Base-by-base conservation (phyloP, 2,329 filamentous ascomycete genomes). In the Torrubiella hemipterigena region DNA sequence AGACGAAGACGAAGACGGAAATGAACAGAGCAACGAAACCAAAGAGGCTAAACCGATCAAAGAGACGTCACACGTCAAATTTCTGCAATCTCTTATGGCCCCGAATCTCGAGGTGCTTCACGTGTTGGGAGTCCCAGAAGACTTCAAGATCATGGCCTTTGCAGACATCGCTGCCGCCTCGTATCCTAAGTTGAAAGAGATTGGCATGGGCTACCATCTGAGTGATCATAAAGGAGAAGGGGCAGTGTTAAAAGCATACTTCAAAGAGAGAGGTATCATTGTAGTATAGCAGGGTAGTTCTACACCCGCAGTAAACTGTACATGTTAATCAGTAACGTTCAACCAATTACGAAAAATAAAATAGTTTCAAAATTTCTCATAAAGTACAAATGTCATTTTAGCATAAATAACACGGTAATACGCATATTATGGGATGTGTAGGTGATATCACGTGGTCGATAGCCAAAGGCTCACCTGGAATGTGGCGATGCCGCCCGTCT, bases 161-260 rank as follows among this genome's bases (percentile, higher is more conserved):
- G 26, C 26, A 28, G 26, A 28, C 19, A 28, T 28, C 19, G 26
- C 26, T 11, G 26, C 26, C 12, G n/a, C 10, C 7, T 28, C 26
- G 11, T 28, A 17, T 15, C 26, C 26, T 6, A 28, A 17, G 7
- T 17, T 28, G 8, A 28, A 28, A 17, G 13, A 6, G 19, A 28
- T 28, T 12, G 6, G 16, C 5, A 28, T 28, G 15, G 10, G 26
- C 15, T 9, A 28, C 10, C n/a, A 17, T 17, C 4, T 3, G 8
- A 17, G 19, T 8, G 9, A 28, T 11, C 15, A 17, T 17, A 8
- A 9, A 15, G 26, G n/a, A 12, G 26, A 17, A 9, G 13, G 9
- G 11, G 26, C 10, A 7, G 26, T 17, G 17, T 15, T 28, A 16
- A 28, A 11, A n/a, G 26, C 26, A 5, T 28, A 28, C 19, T 28